phyloP scores from a whole-genome alignment of 2,329 filamentous ascomycete genomes.

The Colletotrichum siamense region DNA sequence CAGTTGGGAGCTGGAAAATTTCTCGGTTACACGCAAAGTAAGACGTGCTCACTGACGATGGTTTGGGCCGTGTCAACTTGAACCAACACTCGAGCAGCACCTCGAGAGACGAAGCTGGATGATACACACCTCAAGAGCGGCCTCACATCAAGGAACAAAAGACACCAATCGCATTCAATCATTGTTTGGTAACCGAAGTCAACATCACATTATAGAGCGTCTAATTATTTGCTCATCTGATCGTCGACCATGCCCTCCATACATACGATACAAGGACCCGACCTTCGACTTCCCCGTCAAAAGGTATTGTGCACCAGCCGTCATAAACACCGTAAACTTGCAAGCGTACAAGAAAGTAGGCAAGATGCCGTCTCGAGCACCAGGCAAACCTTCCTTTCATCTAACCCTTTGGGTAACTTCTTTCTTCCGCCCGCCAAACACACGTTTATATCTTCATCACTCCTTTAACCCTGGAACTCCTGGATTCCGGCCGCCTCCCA shows the following conservation, averaged over 20 bases:
- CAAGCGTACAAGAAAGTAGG: constrained; percentile 25
- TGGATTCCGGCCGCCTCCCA: constrained; percentile 65
- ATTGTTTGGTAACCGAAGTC: constrained; percentile 6
- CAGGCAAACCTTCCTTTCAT: constrained; percentile 22
- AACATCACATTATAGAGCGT: constrained; percentile 26
- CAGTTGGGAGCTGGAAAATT: fast-evolving
- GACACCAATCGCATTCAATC: not conserved
- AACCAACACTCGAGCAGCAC: not conserved
- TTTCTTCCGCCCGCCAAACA: not conserved
- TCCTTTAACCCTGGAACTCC: constrained; percentile 63
- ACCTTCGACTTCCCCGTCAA: constrained; percentile 19
- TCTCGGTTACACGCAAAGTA: not conserved
- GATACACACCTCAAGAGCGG: not conserved
- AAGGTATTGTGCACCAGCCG: constrained; percentile 21
- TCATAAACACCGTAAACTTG: constrained; percentile 25
- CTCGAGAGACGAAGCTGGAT: not conserved
- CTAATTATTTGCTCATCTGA: constrained; percentile 26
- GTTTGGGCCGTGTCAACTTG: not conserved
- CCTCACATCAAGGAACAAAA: not conserved
- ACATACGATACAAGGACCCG: constrained; percentile 25
- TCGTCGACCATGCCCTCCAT: constrained; percentile 22
- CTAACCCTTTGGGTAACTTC: constrained; percentile 9
- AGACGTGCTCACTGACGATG: not conserved
- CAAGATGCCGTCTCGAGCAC: constrained; percentile 16
- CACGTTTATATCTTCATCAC: constrained; percentile 9